phyloP scores from a whole-genome alignment of 306 rosid genomes.

The Abrus pulchellus region DNA sequence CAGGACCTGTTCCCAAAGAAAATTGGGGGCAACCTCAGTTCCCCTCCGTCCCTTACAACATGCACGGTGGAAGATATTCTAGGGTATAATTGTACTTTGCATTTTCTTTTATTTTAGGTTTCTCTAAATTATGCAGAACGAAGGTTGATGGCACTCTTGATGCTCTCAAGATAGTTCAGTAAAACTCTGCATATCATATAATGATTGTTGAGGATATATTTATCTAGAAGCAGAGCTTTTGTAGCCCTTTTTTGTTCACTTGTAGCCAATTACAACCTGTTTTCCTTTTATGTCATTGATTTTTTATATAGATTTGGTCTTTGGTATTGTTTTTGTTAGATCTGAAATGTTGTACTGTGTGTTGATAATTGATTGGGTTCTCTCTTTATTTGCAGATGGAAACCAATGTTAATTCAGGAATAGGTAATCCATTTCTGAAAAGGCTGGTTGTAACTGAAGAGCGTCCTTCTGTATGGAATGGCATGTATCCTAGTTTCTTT shows the following conservation, averaged over 20 bases:
- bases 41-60: conserved; percentile 55
- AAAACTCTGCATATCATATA: neutral
- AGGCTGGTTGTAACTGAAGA: conserved; percentile 68
- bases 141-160: conserved; percentile 21
- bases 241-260: neutral
- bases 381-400: conserved; percentile 70
- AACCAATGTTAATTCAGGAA: conserved; percentile 56
- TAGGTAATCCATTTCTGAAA: conserved; percentile 59
- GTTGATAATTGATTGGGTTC: conserved; percentile 31
- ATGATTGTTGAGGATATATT: conserved; percentile 1
- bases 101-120: conserved; percentile 29
- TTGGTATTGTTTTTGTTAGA: neutral
- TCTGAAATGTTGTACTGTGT: neutral
- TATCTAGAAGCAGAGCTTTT: conserved; percentile 3
- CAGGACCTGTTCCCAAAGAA: conserved; percentile 62
- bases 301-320: neutral
- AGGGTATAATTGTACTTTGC: conserved; percentile 61
- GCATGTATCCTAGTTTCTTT: conserved; percentile 61
- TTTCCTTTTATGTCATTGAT: conserved; percentile 35
- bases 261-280: conserved; percentile 34
- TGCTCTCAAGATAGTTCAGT: neutral
- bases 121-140: neutral
- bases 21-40: conserved; percentile 58
- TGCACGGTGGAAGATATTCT: conserved; percentile 56
- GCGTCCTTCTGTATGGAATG: conserved; percentile 66